A percentile compares a stretch with the other conserved stretches of the same genome.
Evolutionary conservation across 768 basidiomycete genomes (phyloP).

Genomic region (Leucocoprinus leucothites): DNA sequence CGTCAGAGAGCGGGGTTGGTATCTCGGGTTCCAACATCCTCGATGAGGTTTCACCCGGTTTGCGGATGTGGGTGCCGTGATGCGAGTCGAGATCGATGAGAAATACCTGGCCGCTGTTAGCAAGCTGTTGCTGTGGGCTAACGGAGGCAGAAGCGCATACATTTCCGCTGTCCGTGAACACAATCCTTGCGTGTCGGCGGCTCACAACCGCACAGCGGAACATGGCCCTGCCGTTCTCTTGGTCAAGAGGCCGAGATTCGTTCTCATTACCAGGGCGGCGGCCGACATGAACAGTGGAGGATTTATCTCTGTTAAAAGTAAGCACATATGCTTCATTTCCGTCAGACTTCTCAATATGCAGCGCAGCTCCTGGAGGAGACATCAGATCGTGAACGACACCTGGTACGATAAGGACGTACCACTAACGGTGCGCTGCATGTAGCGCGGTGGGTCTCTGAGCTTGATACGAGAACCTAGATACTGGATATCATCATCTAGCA

Average conservation of each 20-base stretch:
- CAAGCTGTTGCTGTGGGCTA: constrained; percentile 16
- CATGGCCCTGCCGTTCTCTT: constrained; percentile 48
- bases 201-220: constrained; percentile 80
- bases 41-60: constrained; percentile 45
- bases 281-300: constrained; percentile 59
- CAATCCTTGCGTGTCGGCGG: constrained; percentile 74
- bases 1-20: constrained; percentile 56
- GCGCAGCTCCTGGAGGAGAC: constrained; percentile 45
- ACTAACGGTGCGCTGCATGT: constrained; percentile 29
- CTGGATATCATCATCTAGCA: constrained; percentile 60
- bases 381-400: constrained; percentile 18
- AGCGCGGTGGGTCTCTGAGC: constrained; percentile 20
- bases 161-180: constrained; percentile 66
- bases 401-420: constrained; percentile 30
- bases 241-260: constrained; percentile 33
- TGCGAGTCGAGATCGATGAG: constrained; percentile 71
- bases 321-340: constrained; percentile 42
- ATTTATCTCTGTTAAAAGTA: constrained; percentile 48
- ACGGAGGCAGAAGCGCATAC: constrained; percentile 35
- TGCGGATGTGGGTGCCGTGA: constrained; percentile 71
- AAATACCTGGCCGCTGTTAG: constrained; percentile 49
- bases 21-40: constrained; percentile 51
- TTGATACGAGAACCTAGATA: constrained; percentile 45
- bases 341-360: constrained; percentile 55
- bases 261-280: constrained; percentile 56